Evolutionary conservation across 257 asterid genomes (phyloP), one percentile per base, ranked within the genome.

Genomic region (Solanum piurae): DNA sequence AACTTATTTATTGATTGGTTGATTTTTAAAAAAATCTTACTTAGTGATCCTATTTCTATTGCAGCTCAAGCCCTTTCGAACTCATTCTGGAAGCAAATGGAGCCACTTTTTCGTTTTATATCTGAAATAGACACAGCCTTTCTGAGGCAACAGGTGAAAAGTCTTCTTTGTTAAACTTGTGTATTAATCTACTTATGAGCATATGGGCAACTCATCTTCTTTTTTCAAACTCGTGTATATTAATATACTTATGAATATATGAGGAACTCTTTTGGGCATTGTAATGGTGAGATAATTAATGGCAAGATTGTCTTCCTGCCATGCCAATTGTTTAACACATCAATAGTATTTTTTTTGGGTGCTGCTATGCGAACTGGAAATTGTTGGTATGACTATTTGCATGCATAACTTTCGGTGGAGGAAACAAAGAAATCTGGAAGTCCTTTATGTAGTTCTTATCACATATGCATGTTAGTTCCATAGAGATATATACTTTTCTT

Each of bases 71-170:
- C 94, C 86, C 95, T 94, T 87, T 92, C 95, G 84, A 92, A 95
- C 94, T 89, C 94, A 46, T 94, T 95, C 89, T 96, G 99, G 99
- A 92, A 91, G 94, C 91, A 92, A 91, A 93, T 94, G 98, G 98
- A 95, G 90, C 92, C 91, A 75, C 87, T 94, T 66, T 95, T 94
- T 88, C 96, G 92, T 85, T 93, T 94, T 89, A 87, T 96, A 87
- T 92, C 98, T 64, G 97, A 96, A 71, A 83, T 88, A 77, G 98
- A 96, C 89, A 74, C 93, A 86, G 87, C 94, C 69, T 93, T 91
- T 94, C 86, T 95, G 92, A 92, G 91, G 82, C 94, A 94, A 86
- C 98, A 96, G 98, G 99, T 95, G 88, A 49, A 72, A 55, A 58
- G 66, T 40, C 86, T 68, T 84, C 73, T 86, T 66, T 82, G 87